Evolutionary conservation across 1,284 basidiomycete genomes (phyloP).

Genomic region (Ustilago xerochloae): DNA sequence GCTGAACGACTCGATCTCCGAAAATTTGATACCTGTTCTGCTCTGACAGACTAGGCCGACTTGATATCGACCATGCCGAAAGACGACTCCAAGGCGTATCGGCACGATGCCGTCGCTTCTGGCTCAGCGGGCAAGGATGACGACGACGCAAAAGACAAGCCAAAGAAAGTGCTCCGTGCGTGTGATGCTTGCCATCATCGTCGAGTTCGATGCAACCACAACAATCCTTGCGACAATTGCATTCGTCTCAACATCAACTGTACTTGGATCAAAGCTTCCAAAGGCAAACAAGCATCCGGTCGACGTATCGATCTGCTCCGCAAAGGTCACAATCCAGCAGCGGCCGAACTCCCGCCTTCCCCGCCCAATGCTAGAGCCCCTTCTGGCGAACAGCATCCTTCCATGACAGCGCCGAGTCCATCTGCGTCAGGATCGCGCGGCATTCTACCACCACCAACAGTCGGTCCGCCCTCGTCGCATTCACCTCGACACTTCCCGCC

Average conservation of each 20-base stretch:
- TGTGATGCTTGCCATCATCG: slow-evolving; percentile 53
- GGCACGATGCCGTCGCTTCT: slow-evolving; percentile 12
- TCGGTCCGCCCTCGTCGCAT: slow-evolving; percentile 2
- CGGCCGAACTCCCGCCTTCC: slow-evolving; percentile 22
- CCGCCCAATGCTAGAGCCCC: slow-evolving; percentile 10
- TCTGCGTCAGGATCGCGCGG: slow-evolving; percentile 20
- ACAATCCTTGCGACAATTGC: slow-evolving; percentile 59
- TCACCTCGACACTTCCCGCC: slow-evolving; percentile 32
- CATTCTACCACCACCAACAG: slow-evolving; percentile 16
- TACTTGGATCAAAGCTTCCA: slow-evolving; percentile 58
- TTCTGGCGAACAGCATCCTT: slow-evolving; percentile 11
- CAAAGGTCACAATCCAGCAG: slow-evolving; percentile 48
- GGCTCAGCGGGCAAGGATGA: slow-evolving; percentile 16
- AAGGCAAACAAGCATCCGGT: slow-evolving; percentile 53
- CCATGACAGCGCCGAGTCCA: slow-evolving; percentile 22
- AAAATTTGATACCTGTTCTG: background rate
- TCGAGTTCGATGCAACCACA: slow-evolving; percentile 56
- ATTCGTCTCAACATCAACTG: slow-evolving; percentile 57
- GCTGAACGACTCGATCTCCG: background rate
- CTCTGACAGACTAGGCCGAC: background rate
- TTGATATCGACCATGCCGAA: slow-evolving; percentile 31
- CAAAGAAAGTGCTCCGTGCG: slow-evolving; percentile 47
- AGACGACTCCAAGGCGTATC: slow-evolving; percentile 29
- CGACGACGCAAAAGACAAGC: slow-evolving; percentile 36
- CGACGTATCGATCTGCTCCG: slow-evolving; percentile 47